Evolutionary conservation across 305 asterid genomes (phyloP), one percentile per base, ranked within the genome.

Genomic region (Fraxinus nigra): DNA sequence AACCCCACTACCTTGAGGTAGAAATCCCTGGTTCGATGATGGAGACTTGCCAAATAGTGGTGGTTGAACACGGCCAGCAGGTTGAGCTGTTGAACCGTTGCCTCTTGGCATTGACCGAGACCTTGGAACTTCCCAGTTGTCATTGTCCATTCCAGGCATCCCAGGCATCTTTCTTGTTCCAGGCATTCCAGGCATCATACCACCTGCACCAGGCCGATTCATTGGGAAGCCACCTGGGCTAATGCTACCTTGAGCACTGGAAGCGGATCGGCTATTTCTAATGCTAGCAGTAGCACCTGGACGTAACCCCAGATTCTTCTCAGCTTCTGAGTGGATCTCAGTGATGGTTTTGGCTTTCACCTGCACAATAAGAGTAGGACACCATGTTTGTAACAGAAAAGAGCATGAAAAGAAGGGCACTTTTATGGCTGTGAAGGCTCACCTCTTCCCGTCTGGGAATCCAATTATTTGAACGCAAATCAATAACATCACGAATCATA

Each of bases 111-210:
- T 92, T 4, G 92, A 75, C 48, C 99, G 93, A 22, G 97, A 87
- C 87, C 91, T 89, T 22, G 93, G 94, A 81, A 92, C 88, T 86
- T 95, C 99, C 99, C 98, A 95, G 82, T 85, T 89, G 85, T 92
- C 97, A 40, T 89, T 87, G 80, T 91, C 94, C 20, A 90, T 75
- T 43, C 94, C 98, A 6, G 98, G 94, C 93, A 88, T 89, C 56
- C 94, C 97, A 0, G 98, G 93, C 92, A 93, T 92, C 88, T 90
- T 94, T 82, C 97, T 86, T 46, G 89, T 61, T 78, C 98, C 99
- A 0, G 99, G 99, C 97, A 91, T 91, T 33, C 98, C 98, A 3
- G 98, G 98, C 97, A 93, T 93, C 96, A 93, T 90, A 59, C 98
- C 97, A 78, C 96, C 97, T 14, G 91, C n/a, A 69, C 97, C 98